A percentile compares a stretch with the other conserved stretches of the same genome.
Conservation (phyloP, 306 rosid species). For the Canavalia ensiformis region DNA sequence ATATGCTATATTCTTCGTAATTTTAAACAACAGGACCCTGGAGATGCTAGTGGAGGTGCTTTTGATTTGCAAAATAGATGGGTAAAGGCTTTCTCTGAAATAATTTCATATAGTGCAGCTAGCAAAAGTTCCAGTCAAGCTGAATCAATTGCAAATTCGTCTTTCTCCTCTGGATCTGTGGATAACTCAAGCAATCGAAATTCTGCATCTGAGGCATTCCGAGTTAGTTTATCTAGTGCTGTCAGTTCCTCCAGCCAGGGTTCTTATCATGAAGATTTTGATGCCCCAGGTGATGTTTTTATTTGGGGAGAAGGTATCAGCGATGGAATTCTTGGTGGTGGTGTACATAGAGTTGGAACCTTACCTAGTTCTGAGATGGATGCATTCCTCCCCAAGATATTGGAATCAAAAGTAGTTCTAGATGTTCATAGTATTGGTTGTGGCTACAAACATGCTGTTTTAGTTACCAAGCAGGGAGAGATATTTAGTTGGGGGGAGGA, state of each 20-base stretch:
- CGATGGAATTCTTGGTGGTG: slow-evolving; percentile 85
- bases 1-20: slow-evolving; percentile 31
- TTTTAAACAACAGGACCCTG: slow-evolving; percentile 70
- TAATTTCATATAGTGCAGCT: slow-evolving; percentile 68
- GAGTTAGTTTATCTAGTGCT: slow-evolving; percentile 93
- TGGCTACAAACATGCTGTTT: slow-evolving; percentile 84
- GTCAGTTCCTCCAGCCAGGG: slow-evolving; percentile 97
- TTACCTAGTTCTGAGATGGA: slow-evolving; percentile 66
- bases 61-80: slow-evolving; percentile 66
- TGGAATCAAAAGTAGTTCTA: slow-evolving; percentile 85
- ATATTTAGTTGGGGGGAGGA: slow-evolving; percentile 98
- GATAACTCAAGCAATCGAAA: slow-evolving; percentile 78
- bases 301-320: slow-evolving; percentile 89
- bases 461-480: slow-evolving; percentile 92
- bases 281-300: slow-evolving; percentile 81
- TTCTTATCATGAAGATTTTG: slow-evolving; percentile 85
- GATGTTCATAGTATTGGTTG: slow-evolving; percentile 92
- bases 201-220: slow-evolving; percentile 76
- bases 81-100: slow-evolving; percentile 87
- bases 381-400: slow-evolving; percentile 86
- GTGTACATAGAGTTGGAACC: slow-evolving; percentile 67
- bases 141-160: slow-evolving; percentile 63
- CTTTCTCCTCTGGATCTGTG: slow-evolving; percentile 62
- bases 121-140: slow-evolving; percentile 60
- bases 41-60: slow-evolving; percentile 61